Base-by-base conservation (phyloP, 345 rosid species). In the Alliaria petiolata region DNA sequence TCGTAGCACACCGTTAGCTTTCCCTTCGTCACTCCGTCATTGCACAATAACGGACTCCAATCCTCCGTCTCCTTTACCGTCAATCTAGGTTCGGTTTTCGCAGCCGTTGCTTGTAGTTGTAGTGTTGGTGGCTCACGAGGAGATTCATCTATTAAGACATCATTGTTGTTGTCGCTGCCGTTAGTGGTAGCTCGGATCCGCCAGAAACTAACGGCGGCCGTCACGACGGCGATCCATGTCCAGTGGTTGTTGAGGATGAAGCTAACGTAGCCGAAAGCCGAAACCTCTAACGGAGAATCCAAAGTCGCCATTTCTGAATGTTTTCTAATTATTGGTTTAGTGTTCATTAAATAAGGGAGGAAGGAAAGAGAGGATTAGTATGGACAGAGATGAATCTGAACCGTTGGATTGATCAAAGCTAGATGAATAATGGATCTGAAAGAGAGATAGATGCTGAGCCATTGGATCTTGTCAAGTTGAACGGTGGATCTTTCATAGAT, bases 181-280 rank as follows among this genome's bases (percentile, higher is more conserved):
- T 8, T 36, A 7, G 65, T 13, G 53, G 36, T 50, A 58, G 63
- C 67, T 19, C 72, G 40, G 36, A 80, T 58, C 43, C 66, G 33
- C 83, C 81, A 80, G 66, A 73, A 77, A 60, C 83, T 70, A 44
- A 80, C 58, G 39, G 79, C 79, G 56, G 79, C 83, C 36, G 76
- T 80, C 17, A 80, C 53, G 19, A 77, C 65, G 19, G 77, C 83
- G 8, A 76, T 64, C 79, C 78, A 69, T 16, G 79, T 74, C 79
- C 78, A 80, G 10, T 73, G 60, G 14, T 69, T 80, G 70, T 77
- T 72, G 19, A 64, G 26, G 14, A 60, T 63, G 20, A 77, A 52
- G 51, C 34, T 51, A 44, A 62, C 22, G 49, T 62, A 62, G 16
- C 64, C 62, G 50, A 69, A 53, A 40, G 74, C 69, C 22, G 64